Conservation (phyloP, 352 stramenopile genomes). For the Phytophthora sp. region DNA sequence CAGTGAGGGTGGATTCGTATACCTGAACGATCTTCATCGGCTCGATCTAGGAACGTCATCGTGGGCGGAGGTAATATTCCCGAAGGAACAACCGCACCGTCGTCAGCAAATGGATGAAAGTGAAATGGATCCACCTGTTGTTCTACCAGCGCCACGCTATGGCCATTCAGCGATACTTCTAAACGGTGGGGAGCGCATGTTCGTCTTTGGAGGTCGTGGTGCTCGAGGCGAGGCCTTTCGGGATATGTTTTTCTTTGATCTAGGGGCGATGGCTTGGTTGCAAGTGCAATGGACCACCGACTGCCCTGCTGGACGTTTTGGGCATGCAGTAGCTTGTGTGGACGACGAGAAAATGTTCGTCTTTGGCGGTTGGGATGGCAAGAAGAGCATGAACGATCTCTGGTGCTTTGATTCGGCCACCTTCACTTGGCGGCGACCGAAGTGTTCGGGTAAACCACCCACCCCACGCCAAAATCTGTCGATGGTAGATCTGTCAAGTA, state of each 20-base stretch:
- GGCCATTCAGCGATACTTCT: slow-evolving; percentile 87
- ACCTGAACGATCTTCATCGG: slow-evolving; percentile 91
- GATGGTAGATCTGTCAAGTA: slow-evolving; percentile 35
- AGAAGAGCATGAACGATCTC: slow-evolving; percentile 76
- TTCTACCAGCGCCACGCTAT: slow-evolving; percentile 80
- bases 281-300: slow-evolving; percentile 88
- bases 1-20: slow-evolving; percentile 83
- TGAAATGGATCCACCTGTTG: slow-evolving; percentile 33
- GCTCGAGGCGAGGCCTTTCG: slow-evolving; percentile 58
- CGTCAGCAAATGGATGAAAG: slow-evolving; percentile 23
- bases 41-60: slow-evolving; percentile 85
- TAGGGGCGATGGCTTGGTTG: slow-evolving; percentile 83
- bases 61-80: slow-evolving; percentile 72
- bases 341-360: slow-evolving; percentile 83
- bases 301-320: slow-evolving; percentile 76
- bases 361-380: slow-evolving; percentile 90
- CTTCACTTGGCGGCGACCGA: slow-evolving; percentile 80
- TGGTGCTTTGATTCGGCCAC: slow-evolving; percentile 73
- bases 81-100: slow-evolving; percentile 23
- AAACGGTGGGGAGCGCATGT: slow-evolving; percentile 65
- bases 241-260: slow-evolving; percentile 91
- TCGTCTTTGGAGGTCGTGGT: slow-evolving; percentile 77
- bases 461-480: slow-evolving; percentile 79
- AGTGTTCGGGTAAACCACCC: slow-evolving; percentile 66
- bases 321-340: slow-evolving; percentile 62